A percentile compares a stretch with the other conserved stretches of the same genome.
phyloP scores from a whole-genome alignment of 148 eudicot species.

The Nepenthes mirabilis region DNA sequence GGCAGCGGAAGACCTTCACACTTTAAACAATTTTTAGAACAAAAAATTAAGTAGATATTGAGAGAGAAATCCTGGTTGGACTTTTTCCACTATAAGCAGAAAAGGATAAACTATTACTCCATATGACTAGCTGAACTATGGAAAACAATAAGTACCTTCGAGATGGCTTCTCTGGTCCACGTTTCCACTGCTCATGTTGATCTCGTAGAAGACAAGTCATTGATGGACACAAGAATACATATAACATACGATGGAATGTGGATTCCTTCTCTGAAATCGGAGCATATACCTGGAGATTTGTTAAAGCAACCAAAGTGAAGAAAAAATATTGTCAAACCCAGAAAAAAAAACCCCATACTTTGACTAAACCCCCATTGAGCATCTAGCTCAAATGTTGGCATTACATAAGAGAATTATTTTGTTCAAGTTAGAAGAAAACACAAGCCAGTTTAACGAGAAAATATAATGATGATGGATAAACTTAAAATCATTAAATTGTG shows the following conservation, averaged over 20 bases:
- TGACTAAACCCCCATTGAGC: too few species aligned
- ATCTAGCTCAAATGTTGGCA: too few species aligned
- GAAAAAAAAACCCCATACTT: too few species aligned
- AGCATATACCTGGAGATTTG: constrained; percentile 50
- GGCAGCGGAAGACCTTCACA: constrained; percentile 86
- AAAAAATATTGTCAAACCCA: background rate
- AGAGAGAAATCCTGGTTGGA: background rate
- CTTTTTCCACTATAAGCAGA: background rate
- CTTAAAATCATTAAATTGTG: background rate
- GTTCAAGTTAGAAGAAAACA: too few species aligned
- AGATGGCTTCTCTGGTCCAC: constrained; percentile 33
- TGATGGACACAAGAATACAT: constrained; percentile 75
- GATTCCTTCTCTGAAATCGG: constrained; percentile 55
- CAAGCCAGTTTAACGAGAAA: too few species aligned
- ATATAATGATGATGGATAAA: background rate
- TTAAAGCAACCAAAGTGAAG: constrained; percentile 4
- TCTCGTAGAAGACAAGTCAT: constrained; percentile 73
- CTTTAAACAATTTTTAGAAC: constrained; percentile 20
- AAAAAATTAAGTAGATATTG: constrained; percentile 3
- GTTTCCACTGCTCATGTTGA: constrained; percentile 92
- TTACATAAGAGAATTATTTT: too few species aligned
- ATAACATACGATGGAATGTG: constrained; percentile 67
- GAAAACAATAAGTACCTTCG: constrained; percentile 41
- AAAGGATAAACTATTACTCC: background rate
- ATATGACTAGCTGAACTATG: background rate